Evolutionary conservation across 2,329 filamentous ascomycete species (phyloP), one percentile per base, ranked within the genome.

Genomic region (Lecanicillium sp.): DNA sequence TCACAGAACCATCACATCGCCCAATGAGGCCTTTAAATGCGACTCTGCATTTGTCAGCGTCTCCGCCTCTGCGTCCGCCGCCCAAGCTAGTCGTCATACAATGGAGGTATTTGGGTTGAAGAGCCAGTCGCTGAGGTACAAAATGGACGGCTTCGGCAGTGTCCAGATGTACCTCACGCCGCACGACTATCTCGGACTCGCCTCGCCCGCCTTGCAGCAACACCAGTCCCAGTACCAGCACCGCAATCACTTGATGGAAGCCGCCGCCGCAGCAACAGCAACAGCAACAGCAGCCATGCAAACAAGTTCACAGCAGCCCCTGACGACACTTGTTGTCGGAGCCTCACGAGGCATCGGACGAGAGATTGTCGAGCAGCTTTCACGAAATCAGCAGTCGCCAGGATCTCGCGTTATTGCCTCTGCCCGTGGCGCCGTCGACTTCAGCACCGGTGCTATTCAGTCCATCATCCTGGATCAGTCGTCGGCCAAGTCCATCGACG

Each of bases 61-160:
- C 46, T 42, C 46, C 46, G 38, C 38, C 30, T 41, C 29, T 40
- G 27, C 37, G 29, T 47, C 44, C 23, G 36, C 38, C 44, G 15
- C 44, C 39, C 33, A 43, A 49, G 38, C 38, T 43, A 48, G 39
- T n/a, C 10, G 32, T 11, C 10, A 35, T 5, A 35, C 10, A 43
- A 49, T 49, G 46, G 46, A 49, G 39, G 46, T 49, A 23, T 49
- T 49, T 49, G 46, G 46, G 39, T 21, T 49, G 32, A 49, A 38
- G 46, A 49, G 38, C 46, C 46, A 49, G 39, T 49, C 46, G 39
- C 46, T 49, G 38, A 35, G 39, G 33, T 49, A 49, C 39, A 37
- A 33, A 14, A 30, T 49, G 46, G 38, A 43, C 32, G 46, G 46
- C 24, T 38, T 49, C 10, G 46, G 46, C 19, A 43, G 39, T 39